These are phyloP conservation scores for Candida dajiaensis DNA, from an alignment of 805 yeast species.

Conservation along the genomic window DNA sequence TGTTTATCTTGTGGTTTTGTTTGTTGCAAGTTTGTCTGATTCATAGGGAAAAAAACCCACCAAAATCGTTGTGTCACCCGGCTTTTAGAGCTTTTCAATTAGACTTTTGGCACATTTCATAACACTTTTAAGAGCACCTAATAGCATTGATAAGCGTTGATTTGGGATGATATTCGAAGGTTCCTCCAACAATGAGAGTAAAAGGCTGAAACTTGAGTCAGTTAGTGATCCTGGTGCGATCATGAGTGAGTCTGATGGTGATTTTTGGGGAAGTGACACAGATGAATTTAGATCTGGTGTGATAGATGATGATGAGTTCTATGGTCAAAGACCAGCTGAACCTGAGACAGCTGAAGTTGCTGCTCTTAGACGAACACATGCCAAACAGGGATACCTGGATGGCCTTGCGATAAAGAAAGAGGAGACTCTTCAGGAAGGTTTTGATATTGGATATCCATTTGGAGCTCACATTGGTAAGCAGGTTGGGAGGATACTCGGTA, in stretches of 20 bases:
- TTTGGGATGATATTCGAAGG: neutral
- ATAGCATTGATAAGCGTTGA: neutral
- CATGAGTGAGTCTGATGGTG: slow-evolving; percentile 19
- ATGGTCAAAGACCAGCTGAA: slow-evolving; percentile 25
- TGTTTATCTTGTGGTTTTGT: too few species aligned
- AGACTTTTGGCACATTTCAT: neutral
- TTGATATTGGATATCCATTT: slow-evolving; percentile 69
- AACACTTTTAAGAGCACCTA: neutral
- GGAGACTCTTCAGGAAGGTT: slow-evolving; percentile 66
- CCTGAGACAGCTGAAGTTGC: slow-evolving; percentile 24
- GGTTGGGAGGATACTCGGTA: slow-evolving; percentile 62
- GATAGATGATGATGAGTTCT: slow-evolving; percentile 26
- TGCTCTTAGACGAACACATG: slow-evolving; percentile 54
- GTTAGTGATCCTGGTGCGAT: neutral
- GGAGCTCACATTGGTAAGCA: slow-evolving; percentile 68
- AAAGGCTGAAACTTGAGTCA: neutral
- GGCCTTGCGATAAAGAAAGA: slow-evolving; percentile 72
- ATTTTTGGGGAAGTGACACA: slow-evolving; percentile 30
- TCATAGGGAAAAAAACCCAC: too few species aligned
- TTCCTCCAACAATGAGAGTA: neutral
- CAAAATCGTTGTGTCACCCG: neutral
- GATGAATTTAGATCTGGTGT: slow-evolving; percentile 18
- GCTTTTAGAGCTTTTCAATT: neutral
- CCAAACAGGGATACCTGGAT: slow-evolving; percentile 76
- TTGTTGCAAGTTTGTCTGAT: too few species aligned